phyloP scores from a whole-genome alignment of 345 rosid species.

The Rhodamnia argentea region DNA sequence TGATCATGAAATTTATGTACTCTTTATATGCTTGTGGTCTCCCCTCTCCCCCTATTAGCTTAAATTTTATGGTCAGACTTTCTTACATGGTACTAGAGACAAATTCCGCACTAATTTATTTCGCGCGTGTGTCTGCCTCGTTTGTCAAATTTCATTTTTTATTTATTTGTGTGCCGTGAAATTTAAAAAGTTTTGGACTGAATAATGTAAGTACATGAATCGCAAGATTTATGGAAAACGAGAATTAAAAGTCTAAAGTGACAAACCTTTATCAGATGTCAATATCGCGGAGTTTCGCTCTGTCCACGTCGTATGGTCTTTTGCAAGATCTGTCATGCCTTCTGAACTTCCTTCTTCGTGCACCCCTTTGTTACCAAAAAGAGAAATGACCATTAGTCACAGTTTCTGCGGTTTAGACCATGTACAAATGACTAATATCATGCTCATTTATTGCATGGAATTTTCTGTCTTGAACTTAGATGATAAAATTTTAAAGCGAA shows the following conservation, averaged over 20 bases:
- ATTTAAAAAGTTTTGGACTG: no score
- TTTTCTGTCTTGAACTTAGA: not conserved
- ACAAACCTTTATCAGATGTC: not conserved
- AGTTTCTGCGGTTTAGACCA: no score
- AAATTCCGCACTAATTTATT: no score
- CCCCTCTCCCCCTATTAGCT: no score
- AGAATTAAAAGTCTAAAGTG: no score
- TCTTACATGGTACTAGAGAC: no score
- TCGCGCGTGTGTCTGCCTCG: rapidly evolving
- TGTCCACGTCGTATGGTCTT: rapidly evolving
- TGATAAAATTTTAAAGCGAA: not conserved
- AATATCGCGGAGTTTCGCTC: not conserved
- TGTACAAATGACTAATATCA: not conserved
- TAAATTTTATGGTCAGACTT: no score
- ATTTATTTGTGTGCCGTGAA: not conserved
- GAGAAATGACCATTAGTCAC: not conserved
- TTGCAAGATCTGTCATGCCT: rapidly evolving
- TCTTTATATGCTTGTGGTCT: no score
- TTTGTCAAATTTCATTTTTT: no score
- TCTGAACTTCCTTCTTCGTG: not conserved
- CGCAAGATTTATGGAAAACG: not conserved
- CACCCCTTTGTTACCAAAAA: not conserved
- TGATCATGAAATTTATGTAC: no score
- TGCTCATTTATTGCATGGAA: not conserved
- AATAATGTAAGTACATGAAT: not conserved